These are phyloP conservation scores for Ballota nigra DNA, from an alignment of 257 asterid species.

Conservation along the genomic window DNA sequence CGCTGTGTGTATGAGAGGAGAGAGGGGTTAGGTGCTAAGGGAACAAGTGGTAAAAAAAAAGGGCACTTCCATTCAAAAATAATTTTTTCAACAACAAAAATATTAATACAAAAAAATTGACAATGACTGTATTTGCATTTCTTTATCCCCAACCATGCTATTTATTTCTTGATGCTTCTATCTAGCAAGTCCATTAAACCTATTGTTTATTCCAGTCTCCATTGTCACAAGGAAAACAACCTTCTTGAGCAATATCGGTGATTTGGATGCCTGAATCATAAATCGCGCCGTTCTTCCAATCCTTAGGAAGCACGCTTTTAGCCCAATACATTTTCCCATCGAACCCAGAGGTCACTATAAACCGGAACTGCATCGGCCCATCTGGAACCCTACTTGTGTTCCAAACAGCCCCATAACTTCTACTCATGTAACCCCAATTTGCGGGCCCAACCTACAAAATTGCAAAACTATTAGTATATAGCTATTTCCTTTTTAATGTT, in stretches of 20 bases:
- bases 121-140: background rate
- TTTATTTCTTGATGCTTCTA: background rate
- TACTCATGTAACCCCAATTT: slow-evolving; percentile 61
- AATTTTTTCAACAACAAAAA: background rate
- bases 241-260: slow-evolving; percentile 70
- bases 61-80: background rate
- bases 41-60: background rate
- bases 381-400: slow-evolving; percentile 67
- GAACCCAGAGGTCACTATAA: slow-evolving; percentile 69
- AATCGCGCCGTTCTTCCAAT: slow-evolving; percentile 49
- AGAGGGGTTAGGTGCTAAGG: too few relatives aligned
- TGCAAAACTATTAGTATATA: too few relatives aligned
- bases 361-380: slow-evolving; percentile 67
- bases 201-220: slow-evolving; percentile 35
- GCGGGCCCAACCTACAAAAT: slow-evolving; percentile 43
- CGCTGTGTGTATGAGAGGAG: too few relatives aligned
- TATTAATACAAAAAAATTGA: background rate
- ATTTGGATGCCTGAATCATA: slow-evolving; percentile 74
- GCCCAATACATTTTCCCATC: slow-evolving; percentile 81
- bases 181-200: background rate
- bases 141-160: too few relatives aligned
- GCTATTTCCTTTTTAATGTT: too few relatives aligned
- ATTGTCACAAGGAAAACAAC: slow-evolving; percentile 61
- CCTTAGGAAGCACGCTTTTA: slow-evolving; percentile 55
- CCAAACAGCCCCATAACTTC: slow-evolving; percentile 78